Evolutionary conservation across 345 rosid species (phyloP).

Genomic region (Abelmoschus esculentus): DNA sequence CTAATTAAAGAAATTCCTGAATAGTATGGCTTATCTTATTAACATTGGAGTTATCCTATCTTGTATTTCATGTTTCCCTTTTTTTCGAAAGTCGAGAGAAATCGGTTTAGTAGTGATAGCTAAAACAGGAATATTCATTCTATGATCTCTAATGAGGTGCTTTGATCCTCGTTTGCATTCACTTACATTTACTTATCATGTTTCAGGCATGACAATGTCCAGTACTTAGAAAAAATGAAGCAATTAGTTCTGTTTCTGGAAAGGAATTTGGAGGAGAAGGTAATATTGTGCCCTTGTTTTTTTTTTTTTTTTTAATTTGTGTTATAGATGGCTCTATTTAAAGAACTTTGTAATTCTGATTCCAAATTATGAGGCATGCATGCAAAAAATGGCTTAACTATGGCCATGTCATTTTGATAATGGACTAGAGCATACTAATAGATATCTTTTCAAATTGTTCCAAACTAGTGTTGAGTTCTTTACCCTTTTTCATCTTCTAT

Average conservation of each 20-base stretch:
- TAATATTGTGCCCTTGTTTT: constrained; percentile 17
- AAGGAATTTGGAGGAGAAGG: constrained; percentile 77
- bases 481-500: neutral
- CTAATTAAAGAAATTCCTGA: neutral
- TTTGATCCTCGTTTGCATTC: constrained; percentile 15
- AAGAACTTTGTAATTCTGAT: neutral
- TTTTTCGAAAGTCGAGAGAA: constrained; percentile 5
- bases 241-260: constrained; percentile 79
- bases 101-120: constrained; percentile 3
- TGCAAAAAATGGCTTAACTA: neutral
- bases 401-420: neutral
- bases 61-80: neutral
- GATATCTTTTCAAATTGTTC: neutral
- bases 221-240: constrained; percentile 80
- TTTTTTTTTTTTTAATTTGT: neutral
- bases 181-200: constrained; percentile 22
- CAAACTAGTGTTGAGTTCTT: neutral
- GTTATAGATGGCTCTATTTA: constrained; percentile 5
- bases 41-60: neutral
- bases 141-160: neutral
- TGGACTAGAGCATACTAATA: neutral
- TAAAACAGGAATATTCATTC: constrained; percentile 2
- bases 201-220: constrained; percentile 90
- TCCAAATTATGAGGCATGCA: neutral
- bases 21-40: neutral